phyloP scores from a whole-genome alignment of 768 basidiomycete genomes.

The Cyathus striatus region DNA sequence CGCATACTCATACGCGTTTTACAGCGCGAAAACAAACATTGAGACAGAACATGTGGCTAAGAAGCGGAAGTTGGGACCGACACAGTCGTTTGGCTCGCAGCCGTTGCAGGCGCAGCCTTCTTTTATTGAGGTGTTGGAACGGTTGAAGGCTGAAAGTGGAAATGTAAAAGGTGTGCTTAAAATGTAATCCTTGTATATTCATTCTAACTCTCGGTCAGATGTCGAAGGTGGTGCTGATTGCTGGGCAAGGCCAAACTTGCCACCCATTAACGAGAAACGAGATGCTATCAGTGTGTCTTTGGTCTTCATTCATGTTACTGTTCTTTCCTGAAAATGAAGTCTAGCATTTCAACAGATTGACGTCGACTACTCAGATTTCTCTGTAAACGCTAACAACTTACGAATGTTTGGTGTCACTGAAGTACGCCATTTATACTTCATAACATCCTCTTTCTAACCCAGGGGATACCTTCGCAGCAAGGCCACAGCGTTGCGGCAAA shows the following conservation, averaged over 20 bases:
- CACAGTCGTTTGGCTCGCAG: conserved; percentile 35
- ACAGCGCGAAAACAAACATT: conserved; percentile 20
- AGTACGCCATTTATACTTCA: conserved; percentile 31
- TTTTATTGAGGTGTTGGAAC: conserved; percentile 61
- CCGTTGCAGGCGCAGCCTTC: conserved; percentile 32
- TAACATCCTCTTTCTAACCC: neutral
- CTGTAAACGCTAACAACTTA: conserved; percentile 33
- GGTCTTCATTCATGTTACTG: neutral
- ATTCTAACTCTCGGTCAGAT: conserved; percentile 24
- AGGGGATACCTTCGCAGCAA: conserved; percentile 31
- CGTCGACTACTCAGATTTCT: conserved; percentile 59
- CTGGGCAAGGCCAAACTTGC: conserved; percentile 65
- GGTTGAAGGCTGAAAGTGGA: conserved; percentile 47
- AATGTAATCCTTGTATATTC: neutral
- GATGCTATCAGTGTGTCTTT: conserved; percentile 61
- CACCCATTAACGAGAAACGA: conserved; percentile 47
- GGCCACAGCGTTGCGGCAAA: conserved; percentile 89
- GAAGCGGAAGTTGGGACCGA: conserved; percentile 44
- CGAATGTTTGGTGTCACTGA: conserved; percentile 92
- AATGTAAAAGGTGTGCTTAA: conserved; percentile 37
- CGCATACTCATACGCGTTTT: conserved; percentile 16
- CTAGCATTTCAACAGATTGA: conserved; percentile 97
- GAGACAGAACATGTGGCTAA: conserved; percentile 40
- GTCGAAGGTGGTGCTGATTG: conserved; percentile 74
- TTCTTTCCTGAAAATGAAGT: conserved; percentile 1